Base-by-base conservation (phyloP, 1,284 basidiomycete genomes). In the Fomes fomentarius region DNA sequence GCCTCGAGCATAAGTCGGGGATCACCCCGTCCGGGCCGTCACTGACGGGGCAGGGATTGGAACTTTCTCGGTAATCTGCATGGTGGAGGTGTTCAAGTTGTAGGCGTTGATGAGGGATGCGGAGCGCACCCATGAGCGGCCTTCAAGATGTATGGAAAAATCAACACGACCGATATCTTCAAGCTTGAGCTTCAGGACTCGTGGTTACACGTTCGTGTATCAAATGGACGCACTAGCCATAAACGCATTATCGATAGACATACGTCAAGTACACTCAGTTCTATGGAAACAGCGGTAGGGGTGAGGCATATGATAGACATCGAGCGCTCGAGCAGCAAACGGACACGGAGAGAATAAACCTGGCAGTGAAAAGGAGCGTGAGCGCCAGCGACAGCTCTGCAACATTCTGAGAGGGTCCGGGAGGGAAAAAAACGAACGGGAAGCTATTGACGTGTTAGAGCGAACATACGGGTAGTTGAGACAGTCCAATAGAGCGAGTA, bases 1-100 rank as follows among this genome's bases (percentile, higher is more conserved):
- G 55, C 14, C 55, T 63, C 1, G 76, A 79, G 1, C 76, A 69
- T 4, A 74, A 54, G 22, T 76, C 76, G 4, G 77, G 76, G 34
- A 75, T 70, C 3, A 82, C 43, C 0, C 79, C 79, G 4, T 62
- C 66, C 0, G 68, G 69, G 0, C 76, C 76, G 54, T 82, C 79
- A 2, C 14, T 37, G 34, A 37, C 34, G 34, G n/a, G 34, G 34
- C 14, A 37, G 14, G 34, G 17, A 34, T 80, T 57, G 3, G 72
- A 71, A 33, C 17, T n/a, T 33, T 26, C 15, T 15, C 15, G 41
- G 0, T 78, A 78, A 17, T 67, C n/a, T n/a, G n/a, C n/a, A n/a
- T 64, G 31, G 35, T 11, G 8, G 34, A 17, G 34, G 34, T n/a
- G 14, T 8, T 37, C 10, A 11, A 11, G 17, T 31, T n/a, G 25